These are phyloP conservation scores for Litchi chinensis DNA, from an alignment of 345 rosid genomes.

Conservation along the genomic window DNA sequence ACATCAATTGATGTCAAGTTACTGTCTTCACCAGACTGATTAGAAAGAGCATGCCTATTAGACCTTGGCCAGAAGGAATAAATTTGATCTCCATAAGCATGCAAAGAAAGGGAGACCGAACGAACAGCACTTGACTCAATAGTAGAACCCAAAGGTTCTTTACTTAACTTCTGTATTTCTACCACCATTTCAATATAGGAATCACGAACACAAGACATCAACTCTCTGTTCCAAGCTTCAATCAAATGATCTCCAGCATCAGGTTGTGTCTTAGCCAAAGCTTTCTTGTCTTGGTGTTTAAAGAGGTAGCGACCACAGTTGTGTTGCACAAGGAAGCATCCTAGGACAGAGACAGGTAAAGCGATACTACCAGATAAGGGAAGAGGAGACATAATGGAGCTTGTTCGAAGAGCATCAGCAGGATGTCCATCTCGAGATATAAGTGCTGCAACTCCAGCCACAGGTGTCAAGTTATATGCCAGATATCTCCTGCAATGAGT, in stretches of 20 bases:
- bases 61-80: conserved; percentile 96
- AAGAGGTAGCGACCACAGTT: conserved; percentile 83
- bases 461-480: conserved; percentile 91
- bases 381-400: conserved; percentile 81
- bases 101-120: conserved; percentile 55
- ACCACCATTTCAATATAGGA: conserved; percentile 85
- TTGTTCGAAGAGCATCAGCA: conserved; percentile 46
- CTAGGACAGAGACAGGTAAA: conserved; percentile 78
- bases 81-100: conserved; percentile 65
- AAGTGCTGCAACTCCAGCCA: conserved; percentile 94
- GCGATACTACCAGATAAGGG: conserved; percentile 69
- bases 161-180: conserved; percentile 81
- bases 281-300: conserved; percentile 56
- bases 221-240: conserved; percentile 92
- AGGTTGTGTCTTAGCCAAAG: conserved; percentile 40
- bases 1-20: conserved; percentile 35
- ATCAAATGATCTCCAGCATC: conserved; percentile 75
- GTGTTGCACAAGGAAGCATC: conserved; percentile 85
- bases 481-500: conserved; percentile 69
- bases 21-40: conserved; percentile 35
- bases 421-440: conserved; percentile 81
- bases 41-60: conserved; percentile 32
- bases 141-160: conserved; percentile 65
- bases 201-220: conserved; percentile 87
- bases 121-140: conserved; percentile 50